Base-by-base conservation (phyloP, 108 stramenopile species). In the Cylindrotheca fusiformis region DNA sequence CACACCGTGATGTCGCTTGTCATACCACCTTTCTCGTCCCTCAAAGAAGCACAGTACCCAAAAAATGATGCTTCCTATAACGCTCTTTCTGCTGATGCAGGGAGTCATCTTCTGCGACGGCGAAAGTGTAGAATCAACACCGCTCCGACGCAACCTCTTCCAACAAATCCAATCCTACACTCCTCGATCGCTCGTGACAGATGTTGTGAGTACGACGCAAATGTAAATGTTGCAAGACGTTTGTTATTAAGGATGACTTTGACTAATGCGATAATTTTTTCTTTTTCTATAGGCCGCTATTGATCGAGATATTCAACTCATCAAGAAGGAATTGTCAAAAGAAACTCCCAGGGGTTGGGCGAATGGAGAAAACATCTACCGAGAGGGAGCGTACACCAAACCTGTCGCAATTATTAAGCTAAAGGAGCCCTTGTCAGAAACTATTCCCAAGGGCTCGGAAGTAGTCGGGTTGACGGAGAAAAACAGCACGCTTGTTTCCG, bases 361-460 rank as follows among this genome's bases (percentile, higher is more conserved):
- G 4, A 21, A 32, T 32, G 88, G 88, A 26, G 36, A 52, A 17
- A 20, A 41, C 2, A 74, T 90, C 53, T 93, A 88, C 61, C 20
- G 55, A 23, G 21, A 86, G 4, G 91, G 91, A 21, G 84, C 80
- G 3, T 55, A 78, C 58, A 84, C 85, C 64, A 81, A 82, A 48
- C 79, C 82, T 1, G 74, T 72, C 52, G 91, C 91, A 4, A 48
- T n/a, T 17, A 18, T 92, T n/a, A 67, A 81, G 5, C n/a, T 49
- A 21, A 24, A 52, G 6, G 45, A 72, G 12, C 25, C 75, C 0
- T 59, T 91, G 45, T 3, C 23, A 0, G 21, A 12, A 12, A 20
- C 20, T 0, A 27, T 87, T 1, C 18, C 45, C 10, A 58, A 74
- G 52, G 84, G 75, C 4, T 60, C 68, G 4, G 23, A 27, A 10